Base-by-base conservation (phyloP, 257 asterid genomes). In the Cruciata laevipes region DNA sequence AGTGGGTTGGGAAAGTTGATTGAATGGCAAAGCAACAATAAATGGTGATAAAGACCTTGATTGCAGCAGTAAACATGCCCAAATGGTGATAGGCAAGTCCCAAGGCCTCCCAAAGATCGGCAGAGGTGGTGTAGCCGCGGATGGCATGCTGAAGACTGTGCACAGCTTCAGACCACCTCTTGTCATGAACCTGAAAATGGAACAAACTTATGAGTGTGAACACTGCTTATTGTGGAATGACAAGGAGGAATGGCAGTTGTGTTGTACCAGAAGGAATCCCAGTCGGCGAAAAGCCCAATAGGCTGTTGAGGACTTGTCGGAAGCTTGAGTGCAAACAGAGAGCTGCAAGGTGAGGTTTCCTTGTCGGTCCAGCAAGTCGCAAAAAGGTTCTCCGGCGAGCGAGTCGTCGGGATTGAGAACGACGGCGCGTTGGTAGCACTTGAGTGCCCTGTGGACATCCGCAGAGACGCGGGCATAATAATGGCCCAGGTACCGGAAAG, bases 51-150 rank as follows among this genome's bases (percentile, higher is more conserved):
- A 24, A 23, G 62, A 90, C 99, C 99, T 93, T 93, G 67, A 85
- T 83, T 61, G 99, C 97, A 47, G 99, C 97, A 69, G 97, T 93
- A 74, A 86, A 85, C 99, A 90, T 93, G 78, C 99, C 97, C 95
- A 90, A 76, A 52, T 87, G 89, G 63, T 86, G 92, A 71, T 93
- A 93, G 75, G 96, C 86, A 80, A 93, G 96, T 76, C 96, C 99
- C 68, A 93, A 79, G 60, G 95, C 83, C 96, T 93, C 99, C 99
- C 99, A 93, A 81, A 86, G 82, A 73, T 90, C 97, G 65, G 95
- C 85, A 79, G 87, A 85, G 37, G 83, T 70, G 63, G 97, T 96
- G 80, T 83, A 85, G 65, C 99, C 99, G 38, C 97, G 92, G 76
- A 93, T 90, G 67, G 96, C 96, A 57, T 90, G 87, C 79, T 93